Evolutionary conservation across 176 grass and related monocot genomes (phyloP).

Genomic region (Tillandsia leiboldiana): DNA sequence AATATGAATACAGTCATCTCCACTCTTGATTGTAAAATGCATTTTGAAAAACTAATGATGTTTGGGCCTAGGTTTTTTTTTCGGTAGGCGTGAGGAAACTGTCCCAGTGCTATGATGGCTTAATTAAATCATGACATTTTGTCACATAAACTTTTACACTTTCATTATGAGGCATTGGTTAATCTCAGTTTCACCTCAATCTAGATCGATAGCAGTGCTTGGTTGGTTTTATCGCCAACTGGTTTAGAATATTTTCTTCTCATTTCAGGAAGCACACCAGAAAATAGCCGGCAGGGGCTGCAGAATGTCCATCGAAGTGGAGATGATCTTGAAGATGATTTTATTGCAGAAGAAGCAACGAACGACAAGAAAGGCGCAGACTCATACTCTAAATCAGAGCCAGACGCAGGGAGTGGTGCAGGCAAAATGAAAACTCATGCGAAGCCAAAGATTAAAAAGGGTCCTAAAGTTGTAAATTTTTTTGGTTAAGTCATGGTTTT

Average conservation of each 20-base stretch:
- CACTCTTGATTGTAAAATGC: too few species aligned
- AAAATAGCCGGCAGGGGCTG: conserved; percentile 17
- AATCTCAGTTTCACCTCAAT: not conserved
- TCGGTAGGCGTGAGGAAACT: too few species aligned
- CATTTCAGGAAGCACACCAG: conserved; percentile 31
- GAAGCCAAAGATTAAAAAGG: conserved; percentile 54
- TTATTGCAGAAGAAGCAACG: conserved; percentile 49
- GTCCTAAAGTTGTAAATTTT: conserved; percentile 78
- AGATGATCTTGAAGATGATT: conserved; percentile 95
- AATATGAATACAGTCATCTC: not conserved
- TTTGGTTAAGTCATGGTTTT: conserved; percentile 33
- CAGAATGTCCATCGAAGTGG: conserved; percentile 32
- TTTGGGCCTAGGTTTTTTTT: too few species aligned
- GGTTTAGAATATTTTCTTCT: conserved; percentile 8
- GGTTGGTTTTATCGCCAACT: not conserved
- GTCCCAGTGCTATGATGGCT: too few species aligned
- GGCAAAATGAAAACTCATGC: conserved; percentile 18
- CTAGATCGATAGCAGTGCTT: not conserved
- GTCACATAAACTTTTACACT: too few species aligned
- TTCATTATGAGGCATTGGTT: not conserved
- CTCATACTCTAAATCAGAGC: conserved; percentile 23
- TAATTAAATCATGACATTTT: too few species aligned
- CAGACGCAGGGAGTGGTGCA: conserved; percentile 1
- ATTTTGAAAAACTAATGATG: too few species aligned
- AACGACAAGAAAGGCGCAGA: conserved; percentile 24